Conservation (phyloP, 2,329 filamentous ascomycete genomes). For the Phoma herbarum region DNA sequence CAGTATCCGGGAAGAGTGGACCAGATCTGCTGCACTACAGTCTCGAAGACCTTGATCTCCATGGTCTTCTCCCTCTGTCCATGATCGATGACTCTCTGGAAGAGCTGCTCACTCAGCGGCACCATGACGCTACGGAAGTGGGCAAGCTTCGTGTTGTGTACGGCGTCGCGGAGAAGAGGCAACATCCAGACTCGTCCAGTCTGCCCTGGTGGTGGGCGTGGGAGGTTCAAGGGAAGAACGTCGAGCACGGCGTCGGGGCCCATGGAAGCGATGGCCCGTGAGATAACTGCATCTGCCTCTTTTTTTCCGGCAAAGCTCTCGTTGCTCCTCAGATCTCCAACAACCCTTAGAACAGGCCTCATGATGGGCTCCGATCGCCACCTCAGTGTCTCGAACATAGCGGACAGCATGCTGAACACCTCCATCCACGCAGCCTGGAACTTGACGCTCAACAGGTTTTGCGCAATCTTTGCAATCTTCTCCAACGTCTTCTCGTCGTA, state of each 20-base stretch:
- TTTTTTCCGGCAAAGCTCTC: constrained; percentile 93
- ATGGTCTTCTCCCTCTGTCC: constrained; percentile 86
- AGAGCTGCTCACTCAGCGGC: constrained; percentile 88
- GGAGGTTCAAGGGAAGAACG: constrained; percentile 85
- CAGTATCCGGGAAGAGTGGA: constrained; percentile 93
- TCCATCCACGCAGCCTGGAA: constrained; percentile 96
- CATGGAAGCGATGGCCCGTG: constrained; percentile 87
- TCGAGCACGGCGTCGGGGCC: constrained; percentile 84
- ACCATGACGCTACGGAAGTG: constrained; percentile 90
- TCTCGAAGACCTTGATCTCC: constrained; percentile 98
- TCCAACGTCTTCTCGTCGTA: constrained; percentile 91
- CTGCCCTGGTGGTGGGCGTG: constrained; percentile 77
- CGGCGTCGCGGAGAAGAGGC: constrained; percentile 86
- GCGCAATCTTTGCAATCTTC: constrained; percentile 77
- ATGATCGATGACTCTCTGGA: constrained; percentile 86
- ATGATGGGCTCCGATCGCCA: constrained; percentile 87
- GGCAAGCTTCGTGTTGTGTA: constrained; percentile 84
- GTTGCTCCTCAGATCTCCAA: constrained; percentile 88
- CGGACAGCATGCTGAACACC: constrained; percentile 86
- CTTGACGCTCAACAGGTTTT: constrained; percentile 82
- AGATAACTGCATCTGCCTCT: constrained; percentile 89
- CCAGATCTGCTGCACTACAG: constrained; percentile 95
- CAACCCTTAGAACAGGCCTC: constrained; percentile 74
- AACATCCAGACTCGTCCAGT: constrained; percentile 93
- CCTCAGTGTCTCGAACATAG: constrained; percentile 84